Conservation (phyloP, 169 alveolate genomes). For the Nephromyces sp. region DNA sequence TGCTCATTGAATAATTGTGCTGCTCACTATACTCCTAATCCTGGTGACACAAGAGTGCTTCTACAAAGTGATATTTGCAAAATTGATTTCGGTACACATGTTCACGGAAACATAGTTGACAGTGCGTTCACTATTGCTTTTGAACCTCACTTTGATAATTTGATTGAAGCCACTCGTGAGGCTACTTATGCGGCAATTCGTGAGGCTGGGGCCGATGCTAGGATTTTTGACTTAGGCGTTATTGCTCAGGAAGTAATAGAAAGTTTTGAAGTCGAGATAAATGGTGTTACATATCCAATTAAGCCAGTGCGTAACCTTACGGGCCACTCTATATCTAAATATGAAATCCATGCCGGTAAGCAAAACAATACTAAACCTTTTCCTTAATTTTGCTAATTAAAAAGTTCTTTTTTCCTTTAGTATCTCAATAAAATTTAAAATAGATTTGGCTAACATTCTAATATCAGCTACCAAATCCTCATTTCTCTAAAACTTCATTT, state of each 20-base stretch:
- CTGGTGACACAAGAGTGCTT: slow-evolving; percentile 30
- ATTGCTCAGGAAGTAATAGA: slow-evolving; percentile 96
- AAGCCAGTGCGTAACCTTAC: slow-evolving; percentile 91
- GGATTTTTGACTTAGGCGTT: slow-evolving; percentile 93
- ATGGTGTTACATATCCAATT: slow-evolving; percentile 55
- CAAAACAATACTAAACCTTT: neutral
- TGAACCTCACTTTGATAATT: slow-evolving; percentile 76
- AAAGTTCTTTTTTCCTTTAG: too few species aligned
- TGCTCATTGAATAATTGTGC: slow-evolving; percentile 92
- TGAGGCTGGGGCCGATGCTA: slow-evolving; percentile 97
- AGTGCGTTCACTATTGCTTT: slow-evolving; percentile 93
- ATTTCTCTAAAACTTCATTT: neutral
- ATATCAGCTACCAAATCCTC: too few species aligned
- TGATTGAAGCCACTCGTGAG: slow-evolving; percentile 87
- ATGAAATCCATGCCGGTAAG: slow-evolving; percentile 91
- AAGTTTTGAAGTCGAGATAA: slow-evolving; percentile 78
- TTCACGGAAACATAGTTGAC: slow-evolving; percentile 96
- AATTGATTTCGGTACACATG: slow-evolving; percentile 99
- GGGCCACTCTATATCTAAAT: slow-evolving; percentile 96
- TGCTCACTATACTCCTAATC: slow-evolving; percentile 99
- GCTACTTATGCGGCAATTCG: slow-evolving; percentile 97
- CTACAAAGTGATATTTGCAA: slow-evolving; percentile 84
- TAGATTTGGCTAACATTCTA: too few species aligned
- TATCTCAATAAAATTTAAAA: neutral
- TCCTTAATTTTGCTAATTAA: too few species aligned